A percentile compares a stretch with the other conserved stretches of the same genome.
phyloP scores from a whole-genome alignment of 345 rosid species.

The Combretum micranthum region DNA sequence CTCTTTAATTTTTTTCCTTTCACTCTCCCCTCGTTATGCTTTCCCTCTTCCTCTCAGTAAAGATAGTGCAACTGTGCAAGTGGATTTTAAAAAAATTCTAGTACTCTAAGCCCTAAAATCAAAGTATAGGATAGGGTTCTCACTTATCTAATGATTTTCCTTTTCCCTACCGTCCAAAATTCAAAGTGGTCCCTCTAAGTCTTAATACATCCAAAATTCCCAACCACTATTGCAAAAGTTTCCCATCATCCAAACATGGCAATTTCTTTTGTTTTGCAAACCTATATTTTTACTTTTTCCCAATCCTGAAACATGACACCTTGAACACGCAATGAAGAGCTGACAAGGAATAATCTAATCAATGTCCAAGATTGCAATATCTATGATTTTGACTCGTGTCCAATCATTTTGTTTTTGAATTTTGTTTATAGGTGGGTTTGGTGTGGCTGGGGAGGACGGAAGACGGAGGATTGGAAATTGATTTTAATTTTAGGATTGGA shows the following conservation, averaged over 20 bases:
- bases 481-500: too few relatives aligned
- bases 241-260: too few relatives aligned
- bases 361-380: slow-evolving; percentile 10
- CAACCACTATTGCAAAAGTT: slow-evolving; percentile 17
- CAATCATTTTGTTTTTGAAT: slow-evolving; percentile 12
- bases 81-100: too few relatives aligned
- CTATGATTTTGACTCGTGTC: slow-evolving; percentile 19
- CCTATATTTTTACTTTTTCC: slow-evolving; percentile 9
- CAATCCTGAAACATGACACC: slow-evolving; percentile 20
- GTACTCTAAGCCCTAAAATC: too few relatives aligned
- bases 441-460: not conserved
- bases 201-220: slow-evolving; percentile 22
- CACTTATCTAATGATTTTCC: too few relatives aligned
- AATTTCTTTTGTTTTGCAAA: not conserved
- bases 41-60: too few relatives aligned
- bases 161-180: not conserved
- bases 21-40: too few relatives aligned
- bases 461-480: not conserved
- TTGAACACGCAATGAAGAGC: slow-evolving; percentile 7
- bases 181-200: slow-evolving; percentile 20
- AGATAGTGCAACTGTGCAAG: too few relatives aligned
- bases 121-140: too few relatives aligned
- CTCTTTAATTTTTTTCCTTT: too few relatives aligned
- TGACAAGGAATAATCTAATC: slow-evolving; percentile 15
- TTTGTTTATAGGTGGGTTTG: not conserved